phyloP scores from a whole-genome alignment of 2,329 filamentous ascomycete species.

The Ascochyta viciae-villosae region DNA sequence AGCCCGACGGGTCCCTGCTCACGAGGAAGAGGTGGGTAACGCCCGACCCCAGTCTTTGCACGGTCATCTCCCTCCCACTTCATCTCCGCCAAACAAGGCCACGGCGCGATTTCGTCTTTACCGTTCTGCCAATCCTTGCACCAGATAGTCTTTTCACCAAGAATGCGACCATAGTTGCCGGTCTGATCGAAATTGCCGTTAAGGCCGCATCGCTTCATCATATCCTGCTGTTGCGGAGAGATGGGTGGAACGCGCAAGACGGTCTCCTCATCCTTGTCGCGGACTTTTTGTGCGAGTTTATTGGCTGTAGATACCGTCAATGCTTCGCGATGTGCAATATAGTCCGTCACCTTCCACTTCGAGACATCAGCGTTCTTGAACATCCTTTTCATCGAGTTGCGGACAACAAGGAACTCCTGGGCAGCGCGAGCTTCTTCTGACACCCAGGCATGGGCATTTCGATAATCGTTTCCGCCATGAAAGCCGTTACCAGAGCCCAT shows the following conservation, averaged over 20 bases:
- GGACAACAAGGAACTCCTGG: constrained; percentile 40
- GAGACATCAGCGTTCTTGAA: constrained; percentile 45
- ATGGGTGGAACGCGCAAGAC: constrained; percentile 8
- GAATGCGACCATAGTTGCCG: constrained; percentile 40
- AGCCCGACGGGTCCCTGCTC: constrained; percentile 50
- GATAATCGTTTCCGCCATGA: not conserved
- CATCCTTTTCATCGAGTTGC: constrained; percentile 45
- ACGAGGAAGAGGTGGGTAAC: constrained; percentile 54
- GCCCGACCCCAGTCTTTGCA: constrained; percentile 52
- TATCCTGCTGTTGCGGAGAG: constrained; percentile 17
- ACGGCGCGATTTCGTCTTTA: constrained; percentile 49
- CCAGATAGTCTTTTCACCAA: constrained; percentile 52
- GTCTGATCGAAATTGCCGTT: constrained; percentile 31
- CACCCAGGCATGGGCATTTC: constrained; percentile 34
- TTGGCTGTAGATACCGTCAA: constrained; percentile 28
- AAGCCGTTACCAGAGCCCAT: not conserved
- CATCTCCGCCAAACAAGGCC: constrained; percentile 52
- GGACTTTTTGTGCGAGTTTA: constrained; percentile 21
- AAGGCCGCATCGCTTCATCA: constrained; percentile 25
- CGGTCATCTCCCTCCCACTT: constrained; percentile 58
- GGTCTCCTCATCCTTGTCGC: constrained; percentile 21
- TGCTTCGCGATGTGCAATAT: constrained; percentile 41
- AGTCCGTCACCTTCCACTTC: constrained; percentile 42
- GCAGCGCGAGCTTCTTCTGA: constrained; percentile 34
- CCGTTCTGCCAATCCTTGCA: constrained; percentile 42